Percentiles rank a stretch among this genome's conserved stretches.
These are phyloP conservation scores for Aspergillus clavatus DNA, from an alignment of 2,329 filamentous ascomycete species.

Conservation along the genomic window DNA sequence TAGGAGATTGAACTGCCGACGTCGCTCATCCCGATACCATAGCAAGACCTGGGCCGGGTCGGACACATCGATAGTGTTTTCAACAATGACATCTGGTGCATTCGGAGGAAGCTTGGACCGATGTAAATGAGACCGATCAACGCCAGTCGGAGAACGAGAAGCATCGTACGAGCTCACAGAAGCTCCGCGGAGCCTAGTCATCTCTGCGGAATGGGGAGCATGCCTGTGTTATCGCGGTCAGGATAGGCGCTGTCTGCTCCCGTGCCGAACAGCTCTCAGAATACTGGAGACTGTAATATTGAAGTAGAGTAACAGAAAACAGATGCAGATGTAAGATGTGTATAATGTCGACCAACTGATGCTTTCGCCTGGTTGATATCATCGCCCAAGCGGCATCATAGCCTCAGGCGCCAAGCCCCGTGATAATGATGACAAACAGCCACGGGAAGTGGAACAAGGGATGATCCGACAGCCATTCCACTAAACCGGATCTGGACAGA, in stretches of 20 bases:
- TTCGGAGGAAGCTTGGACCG: constrained; percentile 39
- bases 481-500: background rate
- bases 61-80: constrained; percentile 38
- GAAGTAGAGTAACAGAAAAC: background rate
- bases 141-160: constrained; percentile 18
- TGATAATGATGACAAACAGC: constrained; percentile 1
- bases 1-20: constrained; percentile 51
- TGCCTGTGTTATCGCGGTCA: constrained; percentile 15
- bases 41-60: constrained; percentile 35
- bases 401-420: constrained; percentile 14
- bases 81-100: constrained; percentile 35
- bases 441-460: background rate
- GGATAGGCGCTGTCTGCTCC: background rate
- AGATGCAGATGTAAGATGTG: background rate
- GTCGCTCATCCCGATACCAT: constrained; percentile 38
- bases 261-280: background rate
- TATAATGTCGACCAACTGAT: constrained; percentile 4
- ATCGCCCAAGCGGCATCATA: constrained; percentile 8
- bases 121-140: constrained; percentile 27
- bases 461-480: background rate
- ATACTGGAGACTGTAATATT: background rate
- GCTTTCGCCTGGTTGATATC: constrained; percentile 21
- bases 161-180: constrained; percentile 30
- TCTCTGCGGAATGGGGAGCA: constrained; percentile 27
- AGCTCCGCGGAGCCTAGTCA: constrained; percentile 42